A percentile compares a stretch with the other conserved stretches of the same genome.
Evolutionary conservation across 441 rosid genomes (phyloP).

Genomic region (Euphorbia celastroides): DNA sequence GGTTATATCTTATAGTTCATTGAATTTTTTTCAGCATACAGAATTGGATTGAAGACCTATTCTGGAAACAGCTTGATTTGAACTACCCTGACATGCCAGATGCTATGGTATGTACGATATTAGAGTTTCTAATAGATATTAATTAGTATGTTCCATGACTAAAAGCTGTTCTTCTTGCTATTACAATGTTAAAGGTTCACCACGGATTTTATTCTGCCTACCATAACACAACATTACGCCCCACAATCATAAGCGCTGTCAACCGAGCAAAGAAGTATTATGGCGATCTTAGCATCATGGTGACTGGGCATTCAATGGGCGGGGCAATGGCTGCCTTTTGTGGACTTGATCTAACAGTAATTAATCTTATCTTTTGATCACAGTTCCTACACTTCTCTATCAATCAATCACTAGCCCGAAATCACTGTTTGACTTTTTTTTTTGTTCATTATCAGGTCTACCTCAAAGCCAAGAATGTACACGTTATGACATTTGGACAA

Average conservation of each 20-base stretch:
- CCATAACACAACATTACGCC: slow-evolving; percentile 78
- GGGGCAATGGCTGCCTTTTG: slow-evolving; percentile 96
- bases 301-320: slow-evolving; percentile 98
- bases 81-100: slow-evolving; percentile 93
- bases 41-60: slow-evolving; percentile 89
- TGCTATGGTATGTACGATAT: slow-evolving; percentile 64
- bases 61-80: slow-evolving; percentile 95
- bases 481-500: slow-evolving; percentile 92
- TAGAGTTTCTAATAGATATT: neutral
- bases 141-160: neutral
- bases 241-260: slow-evolving; percentile 59
- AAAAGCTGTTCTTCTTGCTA: neutral
- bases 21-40: slow-evolving; percentile 52
- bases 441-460: slow-evolving; percentile 55
- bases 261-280: slow-evolving; percentile 45
- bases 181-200: slow-evolving; percentile 56
- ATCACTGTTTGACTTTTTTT: neutral
- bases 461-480: slow-evolving; percentile 52
- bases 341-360: slow-evolving; percentile 78
- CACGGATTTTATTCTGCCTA: slow-evolving; percentile 87
- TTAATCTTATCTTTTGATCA: neutral
- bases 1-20: slow-evolving; percentile 4
- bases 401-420: neutral
- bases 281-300: slow-evolving; percentile 62
- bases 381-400: neutral